phyloP scores from a whole-genome alignment of 805 yeast species.

The Pichia kluyveri region DNA sequence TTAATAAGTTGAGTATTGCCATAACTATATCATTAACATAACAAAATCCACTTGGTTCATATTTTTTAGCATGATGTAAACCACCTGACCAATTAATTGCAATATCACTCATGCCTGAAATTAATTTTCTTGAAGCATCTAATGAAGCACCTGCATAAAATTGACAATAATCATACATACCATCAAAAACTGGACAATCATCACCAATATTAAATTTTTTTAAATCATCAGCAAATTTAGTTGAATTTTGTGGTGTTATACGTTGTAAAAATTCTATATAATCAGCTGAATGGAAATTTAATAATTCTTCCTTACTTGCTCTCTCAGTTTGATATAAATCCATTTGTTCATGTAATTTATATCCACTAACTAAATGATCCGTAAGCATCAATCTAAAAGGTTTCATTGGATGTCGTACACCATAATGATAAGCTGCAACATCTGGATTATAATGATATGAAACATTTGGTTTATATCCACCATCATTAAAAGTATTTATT shows the following conservation, averaged over 20 bases:
- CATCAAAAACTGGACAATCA: slow-evolving; percentile 93
- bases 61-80: slow-evolving; percentile 90
- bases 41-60: slow-evolving; percentile 92
- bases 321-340: slow-evolving; percentile 77
- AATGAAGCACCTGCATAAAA: slow-evolving; percentile 90
- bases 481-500: slow-evolving; percentile 29
- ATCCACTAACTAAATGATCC: slow-evolving; percentile 79
- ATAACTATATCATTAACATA: slow-evolving; percentile 91
- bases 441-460: slow-evolving; percentile 85
- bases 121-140: slow-evolving; percentile 83
- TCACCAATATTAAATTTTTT: slow-evolving; percentile 84
- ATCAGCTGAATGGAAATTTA: slow-evolving; percentile 80
- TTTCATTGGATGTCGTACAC: slow-evolving; percentile 96
- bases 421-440: slow-evolving; percentile 78
- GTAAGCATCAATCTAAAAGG: slow-evolving; percentile 92
- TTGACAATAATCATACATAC: slow-evolving; percentile 82
- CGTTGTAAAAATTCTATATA: slow-evolving; percentile 68
- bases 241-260: slow-evolving; percentile 67
- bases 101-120: slow-evolving; percentile 81
- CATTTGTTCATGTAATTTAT: slow-evolving; percentile 82
- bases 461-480: slow-evolving; percentile 46
- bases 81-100: slow-evolving; percentile 98
- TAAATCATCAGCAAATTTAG: slow-evolving; percentile 47
- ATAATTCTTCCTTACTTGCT: slow-evolving; percentile 74
- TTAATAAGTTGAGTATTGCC: slow-evolving; percentile 71